phyloP scores from a whole-genome alignment of 192 early-diverging fungal species.

The Fimicolochytrium jonesii region DNA sequence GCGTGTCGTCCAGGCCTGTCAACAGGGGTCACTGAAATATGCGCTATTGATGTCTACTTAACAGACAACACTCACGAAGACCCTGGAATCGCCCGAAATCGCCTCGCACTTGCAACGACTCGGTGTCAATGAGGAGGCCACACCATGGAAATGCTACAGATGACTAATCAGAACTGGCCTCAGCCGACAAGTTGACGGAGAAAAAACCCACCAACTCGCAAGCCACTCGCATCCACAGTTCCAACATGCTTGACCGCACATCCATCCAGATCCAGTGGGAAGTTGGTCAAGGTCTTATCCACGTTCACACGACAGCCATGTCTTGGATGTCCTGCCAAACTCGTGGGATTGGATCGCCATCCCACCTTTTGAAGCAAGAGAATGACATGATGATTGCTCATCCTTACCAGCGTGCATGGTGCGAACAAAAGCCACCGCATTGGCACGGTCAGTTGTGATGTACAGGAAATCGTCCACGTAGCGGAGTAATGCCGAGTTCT shows the following conservation, averaged over 20 bases:
- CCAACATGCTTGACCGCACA: no score
- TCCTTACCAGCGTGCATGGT: slow-evolving; percentile 52
- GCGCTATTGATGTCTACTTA: no score
- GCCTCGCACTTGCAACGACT: slow-evolving; percentile 57
- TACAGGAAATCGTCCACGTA: slow-evolving; percentile 84
- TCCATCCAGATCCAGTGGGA: slow-evolving; percentile 42
- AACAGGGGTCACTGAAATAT: no score
- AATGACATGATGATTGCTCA: background rate
- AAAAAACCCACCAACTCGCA: no score
- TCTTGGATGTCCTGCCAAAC: slow-evolving; percentile 43
- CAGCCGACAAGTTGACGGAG: no score
- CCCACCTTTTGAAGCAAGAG: background rate
- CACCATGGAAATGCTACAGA: slow-evolving; percentile 87
- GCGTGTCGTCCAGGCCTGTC: slow-evolving; percentile 38
- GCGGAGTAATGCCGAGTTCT: slow-evolving; percentile 60
- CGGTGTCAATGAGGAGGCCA: slow-evolving; percentile 69
- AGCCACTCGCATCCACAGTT: no score
- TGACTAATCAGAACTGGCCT: no score
- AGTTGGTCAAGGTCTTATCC: slow-evolving; percentile 76
- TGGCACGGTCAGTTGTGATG: slow-evolving; percentile 52
- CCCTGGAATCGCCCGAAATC: slow-evolving; percentile 67
- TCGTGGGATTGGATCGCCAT: background rate
- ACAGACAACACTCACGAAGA: no score
- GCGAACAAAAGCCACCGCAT: slow-evolving; percentile 52
- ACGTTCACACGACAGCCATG: slow-evolving; percentile 76